Percentiles rank a stretch among this genome's conserved stretches.
phyloP scores from a whole-genome alignment of 2,329 filamentous ascomycete genomes.

The Colletotrichum gloeosporioides region DNA sequence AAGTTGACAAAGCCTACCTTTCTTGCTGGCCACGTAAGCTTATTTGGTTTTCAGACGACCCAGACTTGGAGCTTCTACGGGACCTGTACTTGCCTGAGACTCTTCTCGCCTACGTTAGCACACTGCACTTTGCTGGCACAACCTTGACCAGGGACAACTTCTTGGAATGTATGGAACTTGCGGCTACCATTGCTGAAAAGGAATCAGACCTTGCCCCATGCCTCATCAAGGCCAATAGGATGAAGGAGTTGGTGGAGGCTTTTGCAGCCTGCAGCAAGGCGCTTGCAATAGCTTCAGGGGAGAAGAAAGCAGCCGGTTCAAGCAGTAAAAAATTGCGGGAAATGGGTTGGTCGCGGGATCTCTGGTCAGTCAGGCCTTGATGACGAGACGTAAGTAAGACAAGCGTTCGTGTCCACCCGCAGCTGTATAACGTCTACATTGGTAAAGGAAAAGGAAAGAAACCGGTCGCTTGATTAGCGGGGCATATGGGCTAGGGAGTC shows the following conservation, averaged over 20 bases:
- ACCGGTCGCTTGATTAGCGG: not conserved
- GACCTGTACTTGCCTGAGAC: constrained; percentile 85
- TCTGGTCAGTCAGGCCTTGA: constrained; percentile 62
- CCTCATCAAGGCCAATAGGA: constrained; percentile 69
- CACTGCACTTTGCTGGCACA: constrained; percentile 80
- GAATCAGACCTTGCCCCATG: constrained; percentile 69
- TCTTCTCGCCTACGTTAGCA: constrained; percentile 81
- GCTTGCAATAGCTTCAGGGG: constrained; percentile 61
- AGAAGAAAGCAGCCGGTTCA: constrained; percentile 55
- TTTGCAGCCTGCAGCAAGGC: constrained; percentile 81
- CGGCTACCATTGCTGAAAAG: constrained; percentile 75
- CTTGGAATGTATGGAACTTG: constrained; percentile 86
- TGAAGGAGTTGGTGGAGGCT: constrained; percentile 77
- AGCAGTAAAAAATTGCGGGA: constrained; percentile 66
- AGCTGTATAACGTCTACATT: not conserved
- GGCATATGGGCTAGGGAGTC: not conserved
- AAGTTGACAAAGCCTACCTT: constrained; percentile 29
- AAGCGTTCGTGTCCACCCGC: not conserved
- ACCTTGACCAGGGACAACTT: constrained; percentile 77
- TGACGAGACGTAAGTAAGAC: not conserved
- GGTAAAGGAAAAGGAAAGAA: not conserved
- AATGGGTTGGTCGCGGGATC: constrained; percentile 66
- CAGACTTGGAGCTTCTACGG: constrained; percentile 70
- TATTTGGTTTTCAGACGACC: constrained; percentile 15
- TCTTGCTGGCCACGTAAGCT: not conserved